Base-by-base conservation (phyloP, 768 basidiomycete species). In the Trichaptum fuscoviolaceum region DNA sequence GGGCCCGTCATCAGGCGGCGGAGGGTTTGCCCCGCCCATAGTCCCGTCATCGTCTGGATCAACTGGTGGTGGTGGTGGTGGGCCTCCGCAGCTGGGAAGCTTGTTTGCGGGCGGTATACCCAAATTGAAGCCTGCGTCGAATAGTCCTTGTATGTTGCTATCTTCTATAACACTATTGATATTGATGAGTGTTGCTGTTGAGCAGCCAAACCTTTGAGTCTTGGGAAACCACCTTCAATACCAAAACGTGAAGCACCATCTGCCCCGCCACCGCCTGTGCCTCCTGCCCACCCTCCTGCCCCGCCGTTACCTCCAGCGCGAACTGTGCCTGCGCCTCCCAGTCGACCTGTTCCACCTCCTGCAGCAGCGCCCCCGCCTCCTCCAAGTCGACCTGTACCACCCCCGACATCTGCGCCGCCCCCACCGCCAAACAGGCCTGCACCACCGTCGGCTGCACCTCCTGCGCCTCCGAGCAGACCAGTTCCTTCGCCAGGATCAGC, bases 41-140 rank as follows among this genome's bases (percentile, higher is more conserved):
- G 60, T 69, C 69, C 25, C 67, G 36, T 69, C 70, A 70, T 70
- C 71, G 30, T 71, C 73, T 15, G 75, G 70, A 64, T 79, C 75
- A 25, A 83, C 81, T 57, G 76, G 71, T n/a, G 71, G 72, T 8
- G 73, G 66, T 30, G 79, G 76, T 7, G 78, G 73, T n/a, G 87
- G 82, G 7, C 87, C 93, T 27, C 92, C 93, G 26, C 93, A 95
- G 75, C 79, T 96, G 4, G 95, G 87, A 35, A 89, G 86, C 1
- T 77, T 97, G 12, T 96, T 97, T 73, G 93, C 95, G 59, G 94
- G 93, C 18, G 95, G 95, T 0, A 87, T 96, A 81, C 95, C 95
- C 4, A 95, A 92, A 74, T 74, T 96, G 72, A 96, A 90, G 80
- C 86, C 93, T 59, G 84, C 90, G n/a, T 91, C 87, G 15, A 81